Evolutionary conservation across 345 rosid genomes (phyloP), one percentile per base, ranked within the genome.

Genomic region (Noccaea bulbosa): DNA sequence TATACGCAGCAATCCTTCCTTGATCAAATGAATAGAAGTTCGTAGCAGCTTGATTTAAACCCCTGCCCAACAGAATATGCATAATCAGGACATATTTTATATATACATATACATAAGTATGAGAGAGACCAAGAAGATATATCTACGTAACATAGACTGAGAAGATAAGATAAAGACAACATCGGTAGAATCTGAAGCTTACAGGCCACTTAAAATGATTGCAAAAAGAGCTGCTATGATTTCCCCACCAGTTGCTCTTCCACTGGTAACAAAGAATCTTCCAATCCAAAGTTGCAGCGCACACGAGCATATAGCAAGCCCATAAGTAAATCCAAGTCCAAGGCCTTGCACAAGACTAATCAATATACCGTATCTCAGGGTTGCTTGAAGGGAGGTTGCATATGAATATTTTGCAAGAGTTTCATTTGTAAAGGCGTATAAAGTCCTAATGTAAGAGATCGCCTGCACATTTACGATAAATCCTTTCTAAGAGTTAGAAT

Each of bases 341-440:
- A 93, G 97, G 62, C 98, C 98, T 93, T 93, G 98, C 73, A 93
- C 98, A 67, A 90, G 97, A 73, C 98, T 93, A 62, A 93, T 93
- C 74, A 87, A 69, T 65, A 93, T 87, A 62, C 98, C 98, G 72
- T 90, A 93, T 83, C 96, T 83, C 79, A 93, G 80, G 59, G 98
- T 93, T 75, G 98, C 98, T 87, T 93, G 98, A 16, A 93, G 80
- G 49, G 98, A 90, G 70, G 90, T 93, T 46, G 98, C 98, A 77
- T 93, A 93, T 48, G 98, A 93, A 82, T 93, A 88, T 80, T 93
- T 93, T 62, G 98, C 98, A 79, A 90, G 73, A 69, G 96, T 93
- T 85, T 93, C 98, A 81, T 93, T 93, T 30, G 98, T 93, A 78
- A 93, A 93, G 48, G 96, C 97, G 86, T 90, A 90, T 24, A 93